Evolutionary conservation across 305 asterid genomes (phyloP).

Genomic region (Fraxinus platypoda): DNA sequence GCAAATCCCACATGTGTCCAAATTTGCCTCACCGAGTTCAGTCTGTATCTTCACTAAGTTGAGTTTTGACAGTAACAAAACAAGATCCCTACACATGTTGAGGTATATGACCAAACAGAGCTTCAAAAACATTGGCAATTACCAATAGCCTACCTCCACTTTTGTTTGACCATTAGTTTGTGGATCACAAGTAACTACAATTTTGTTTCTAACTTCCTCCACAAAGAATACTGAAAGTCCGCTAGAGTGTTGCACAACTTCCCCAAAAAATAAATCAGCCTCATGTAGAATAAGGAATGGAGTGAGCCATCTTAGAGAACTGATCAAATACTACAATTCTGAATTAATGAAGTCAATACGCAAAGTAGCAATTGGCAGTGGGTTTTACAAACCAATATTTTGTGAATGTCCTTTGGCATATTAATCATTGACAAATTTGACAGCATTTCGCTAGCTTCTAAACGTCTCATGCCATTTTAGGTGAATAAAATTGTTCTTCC

Average conservation of each 20-base stretch:
- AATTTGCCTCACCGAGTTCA: not conserved
- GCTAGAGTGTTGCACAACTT: not conserved
- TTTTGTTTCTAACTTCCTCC: not conserved
- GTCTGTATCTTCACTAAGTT: not conserved
- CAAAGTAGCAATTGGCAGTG: conserved; percentile 2
- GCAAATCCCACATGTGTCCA: not conserved
- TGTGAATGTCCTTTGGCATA: conserved; percentile 3
- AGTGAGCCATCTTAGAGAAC: not conserved
- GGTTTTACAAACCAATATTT: not conserved
- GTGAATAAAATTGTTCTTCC: not conserved
- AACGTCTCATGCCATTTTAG: not conserved
- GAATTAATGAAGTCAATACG: not conserved
- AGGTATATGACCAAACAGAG: not conserved
- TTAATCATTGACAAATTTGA: not conserved
- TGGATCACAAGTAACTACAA: not conserved
- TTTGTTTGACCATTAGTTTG: not conserved
- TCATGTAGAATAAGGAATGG: not conserved
- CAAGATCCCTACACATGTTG: conserved; percentile 3
- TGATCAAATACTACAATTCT: not conserved
- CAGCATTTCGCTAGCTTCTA: not conserved
- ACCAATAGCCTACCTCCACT: not conserved
- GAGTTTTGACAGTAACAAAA: not conserved
- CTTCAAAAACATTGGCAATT: not conserved
- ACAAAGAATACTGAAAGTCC: not conserved
- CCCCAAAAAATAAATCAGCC: not conserved